These are phyloP conservation scores for Silene vulgaris DNA, from an alignment of 179 eudicot species.

Conservation along the genomic window DNA sequence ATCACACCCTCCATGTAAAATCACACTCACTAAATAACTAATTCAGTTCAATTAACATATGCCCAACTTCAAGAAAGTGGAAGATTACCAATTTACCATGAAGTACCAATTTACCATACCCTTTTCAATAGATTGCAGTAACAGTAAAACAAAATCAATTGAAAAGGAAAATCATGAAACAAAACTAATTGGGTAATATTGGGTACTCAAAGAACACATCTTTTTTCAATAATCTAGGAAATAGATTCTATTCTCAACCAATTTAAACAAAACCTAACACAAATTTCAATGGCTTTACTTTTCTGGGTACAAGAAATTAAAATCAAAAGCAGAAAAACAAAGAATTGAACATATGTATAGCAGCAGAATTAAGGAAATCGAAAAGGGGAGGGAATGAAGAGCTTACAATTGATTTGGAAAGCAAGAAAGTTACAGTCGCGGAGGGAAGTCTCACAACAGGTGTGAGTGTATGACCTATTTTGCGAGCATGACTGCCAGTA, in stretches of 20 bases:
- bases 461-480: too few relatives aligned
- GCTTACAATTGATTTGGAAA: neutral
- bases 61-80: slow-evolving; percentile 1
- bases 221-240: neutral
- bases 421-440: too few relatives aligned
- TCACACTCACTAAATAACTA: neutral
- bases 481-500: too few relatives aligned
- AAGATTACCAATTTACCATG: neutral
- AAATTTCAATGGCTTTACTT: neutral
- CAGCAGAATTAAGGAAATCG: too few relatives aligned
- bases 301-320: too few relatives aligned
- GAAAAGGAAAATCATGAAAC: neutral
- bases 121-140: neutral
- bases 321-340: too few relatives aligned
- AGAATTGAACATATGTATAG: too few relatives aligned
- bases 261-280: slow-evolving; percentile 5
- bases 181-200: neutral
- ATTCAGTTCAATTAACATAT: neutral
- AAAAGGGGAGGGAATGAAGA: neutral
- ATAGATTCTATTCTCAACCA: neutral
- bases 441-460: too few relatives aligned
- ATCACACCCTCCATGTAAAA: neutral
- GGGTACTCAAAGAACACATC: slow-evolving; percentile 14
- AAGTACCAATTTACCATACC: too few relatives aligned
- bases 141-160: neutral